Evolutionary conservation across 768 basidiomycete species (phyloP), one percentile per base, ranked within the genome.

Genomic region (Gloeopeniophorella convolvens): DNA sequence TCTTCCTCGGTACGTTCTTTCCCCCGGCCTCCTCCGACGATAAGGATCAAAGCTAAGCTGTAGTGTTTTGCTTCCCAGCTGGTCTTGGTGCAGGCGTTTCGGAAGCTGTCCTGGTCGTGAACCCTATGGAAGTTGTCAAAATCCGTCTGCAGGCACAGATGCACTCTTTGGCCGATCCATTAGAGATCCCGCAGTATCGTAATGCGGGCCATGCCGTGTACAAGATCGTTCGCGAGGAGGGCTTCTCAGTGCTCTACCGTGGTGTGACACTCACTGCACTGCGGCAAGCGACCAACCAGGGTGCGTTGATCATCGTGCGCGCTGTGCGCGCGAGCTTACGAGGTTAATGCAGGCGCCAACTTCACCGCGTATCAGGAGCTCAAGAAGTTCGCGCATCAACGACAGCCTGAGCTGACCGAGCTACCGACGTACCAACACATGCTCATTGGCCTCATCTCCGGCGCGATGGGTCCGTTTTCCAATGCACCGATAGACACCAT

Each of bases 41-140:
- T 26, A 15, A n/a, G n/a, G n/a, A n/a, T 43, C 11, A 20, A 30
- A 2, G 32, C 7, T 9, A 33, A 35, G 21, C 41, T 42, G 24
- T 26, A 26, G 20, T 32, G n/a, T n/a, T n/a, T n/a, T 44, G 49
- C 27, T 27, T 34, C 50, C 28, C 61, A 94, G 94, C 95, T 60
- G 96, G 96, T 55, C 74, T 99, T 24, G 91, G 85, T 37, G 95
- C 96, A 4, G 96, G 96, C 21, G 85, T 85, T n/a, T 89, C 92
- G 1, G 96, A 98, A 68, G 96, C 94, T 2, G 80, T 99, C 15
- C 74, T 82, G 13, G 91, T 99, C 37, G 96, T 99, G 10, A 95
- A 89, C 37, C 96, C 96, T 0, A 98, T 99, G 96, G 96, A 99
- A 65, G 96, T 98, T 16, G 89, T 99, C 65, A 98, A 98, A 75